Evolutionary conservation across 2,329 filamentous ascomycete genomes (phyloP).

Genomic region (Pochonia chlamydosporia): DNA sequence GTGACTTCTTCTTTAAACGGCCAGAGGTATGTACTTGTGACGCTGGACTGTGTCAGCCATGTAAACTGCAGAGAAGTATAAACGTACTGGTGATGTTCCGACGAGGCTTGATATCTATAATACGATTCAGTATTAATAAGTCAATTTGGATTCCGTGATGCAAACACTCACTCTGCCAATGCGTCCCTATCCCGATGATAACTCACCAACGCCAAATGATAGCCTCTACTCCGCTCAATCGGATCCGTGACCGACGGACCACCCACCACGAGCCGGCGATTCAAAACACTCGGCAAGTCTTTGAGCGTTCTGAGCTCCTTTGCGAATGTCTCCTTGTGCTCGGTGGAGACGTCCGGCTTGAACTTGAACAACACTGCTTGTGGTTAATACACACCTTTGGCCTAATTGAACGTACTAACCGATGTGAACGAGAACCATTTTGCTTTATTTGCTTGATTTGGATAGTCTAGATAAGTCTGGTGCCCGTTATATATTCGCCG

Average conservation of each 20-base stretch:
- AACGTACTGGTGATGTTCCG: slow-evolving; percentile 42
- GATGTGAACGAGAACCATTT: slow-evolving; percentile 30
- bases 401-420: slow-evolving; percentile 15
- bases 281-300: slow-evolving; percentile 39
- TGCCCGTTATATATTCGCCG: not conserved
- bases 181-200: slow-evolving; percentile 40
- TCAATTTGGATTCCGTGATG: not conserved
- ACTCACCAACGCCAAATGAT: slow-evolving; percentile 44
- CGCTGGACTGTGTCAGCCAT: slow-evolving; percentile 28
- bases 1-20: slow-evolving; percentile 47
- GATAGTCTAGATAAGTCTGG: not conserved
- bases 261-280: slow-evolving; percentile 43
- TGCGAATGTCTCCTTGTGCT: slow-evolving; percentile 39
- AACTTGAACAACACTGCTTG: slow-evolving; percentile 44
- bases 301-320: slow-evolving; percentile 43
- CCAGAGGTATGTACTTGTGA: slow-evolving; percentile 44
- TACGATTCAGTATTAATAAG: not conserved
- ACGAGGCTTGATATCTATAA: slow-evolving; percentile 40
- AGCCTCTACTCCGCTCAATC: slow-evolving; percentile 46
- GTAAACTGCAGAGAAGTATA: not conserved
- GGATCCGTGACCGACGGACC: slow-evolving; percentile 47
- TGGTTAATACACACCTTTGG: not conserved
- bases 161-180: slow-evolving; percentile 25
- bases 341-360: slow-evolving; percentile 30
- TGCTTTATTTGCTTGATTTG: not conserved